Conservation (phyloP, 2,329 filamentous ascomycete genomes). For the Exophiala sideris region DNA sequence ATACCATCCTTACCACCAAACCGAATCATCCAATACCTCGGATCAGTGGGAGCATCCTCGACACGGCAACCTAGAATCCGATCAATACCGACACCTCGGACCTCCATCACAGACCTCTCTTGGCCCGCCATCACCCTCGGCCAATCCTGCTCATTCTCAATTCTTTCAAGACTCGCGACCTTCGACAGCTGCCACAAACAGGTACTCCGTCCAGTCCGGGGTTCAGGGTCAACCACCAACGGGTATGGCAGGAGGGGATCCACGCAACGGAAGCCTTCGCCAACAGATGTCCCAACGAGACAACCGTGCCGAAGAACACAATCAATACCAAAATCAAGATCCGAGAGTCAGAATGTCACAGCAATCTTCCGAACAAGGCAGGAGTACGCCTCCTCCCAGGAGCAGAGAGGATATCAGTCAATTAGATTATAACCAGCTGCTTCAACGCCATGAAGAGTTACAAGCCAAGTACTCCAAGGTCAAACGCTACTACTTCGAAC, state of each 20-base stretch:
- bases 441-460: constrained; percentile 45
- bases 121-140: constrained; percentile 35
- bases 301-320: constrained; percentile 26
- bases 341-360: constrained; percentile 28
- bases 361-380: constrained; percentile 39
- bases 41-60: constrained; percentile 9
- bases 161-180: constrained; percentile 20
- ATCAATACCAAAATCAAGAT: constrained; percentile 31
- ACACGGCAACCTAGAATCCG: constrained; percentile 16
- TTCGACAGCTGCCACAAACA: constrained; percentile 20
- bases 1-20: constrained; percentile 31
- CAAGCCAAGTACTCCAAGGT: constrained; percentile 95
- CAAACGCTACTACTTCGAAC: constrained; percentile 95
- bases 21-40: not conserved
- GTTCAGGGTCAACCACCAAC: constrained; percentile 19
- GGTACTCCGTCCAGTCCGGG: constrained; percentile 25
- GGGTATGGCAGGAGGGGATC: constrained; percentile 18
- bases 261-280: constrained; percentile 22
- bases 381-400: constrained; percentile 47
- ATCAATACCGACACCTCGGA: constrained; percentile 30
- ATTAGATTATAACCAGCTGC: constrained; percentile 44
- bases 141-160: constrained; percentile 20
- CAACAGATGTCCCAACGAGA: constrained; percentile 28
- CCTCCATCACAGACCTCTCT: constrained; percentile 37
- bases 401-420: constrained; percentile 40